Percentiles rank a stretch among this genome's conserved stretches.
phyloP scores from a whole-genome alignment of 768 basidiomycete genomes.

The Scleroderma bovista region DNA sequence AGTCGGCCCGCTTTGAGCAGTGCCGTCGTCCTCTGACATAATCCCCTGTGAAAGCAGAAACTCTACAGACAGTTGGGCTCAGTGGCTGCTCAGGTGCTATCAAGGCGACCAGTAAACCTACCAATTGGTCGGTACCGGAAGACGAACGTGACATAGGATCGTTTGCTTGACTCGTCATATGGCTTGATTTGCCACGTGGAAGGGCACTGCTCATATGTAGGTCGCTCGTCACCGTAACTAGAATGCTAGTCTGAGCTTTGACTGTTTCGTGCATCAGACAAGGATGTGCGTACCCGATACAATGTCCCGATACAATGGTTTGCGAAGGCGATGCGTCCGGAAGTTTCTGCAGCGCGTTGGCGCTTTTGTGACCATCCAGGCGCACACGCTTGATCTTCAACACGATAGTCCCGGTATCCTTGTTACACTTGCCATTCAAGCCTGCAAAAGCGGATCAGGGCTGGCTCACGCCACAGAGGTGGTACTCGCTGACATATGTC shows the following conservation, averaged over 20 bases:
- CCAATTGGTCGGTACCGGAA: constrained; percentile 61
- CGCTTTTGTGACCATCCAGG: constrained; percentile 25
- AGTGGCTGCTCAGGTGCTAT: neutral
- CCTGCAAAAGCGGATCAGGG: constrained; percentile 2
- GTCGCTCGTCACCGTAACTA: constrained; percentile 46
- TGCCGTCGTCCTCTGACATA: constrained; percentile 27
- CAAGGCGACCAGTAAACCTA: constrained; percentile 19
- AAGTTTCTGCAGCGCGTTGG: constrained; percentile 39
- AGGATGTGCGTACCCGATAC: constrained; percentile 37
- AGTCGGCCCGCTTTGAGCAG: constrained; percentile 9
- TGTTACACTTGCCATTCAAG: constrained; percentile 16
- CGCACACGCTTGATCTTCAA: constrained; percentile 42
- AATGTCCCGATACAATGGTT: constrained; percentile 35
- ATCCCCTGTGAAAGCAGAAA: constrained; percentile 51
- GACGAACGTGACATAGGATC: constrained; percentile 58
- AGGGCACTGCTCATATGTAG: constrained; percentile 35
- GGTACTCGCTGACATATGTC: constrained; percentile 31
- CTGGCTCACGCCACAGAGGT: neutral
- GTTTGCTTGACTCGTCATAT: constrained; percentile 33
- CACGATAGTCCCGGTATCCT: constrained; percentile 47
- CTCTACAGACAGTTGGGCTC: constrained; percentile 25
- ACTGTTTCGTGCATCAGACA: neutral
- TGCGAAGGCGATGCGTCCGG: constrained; percentile 35
- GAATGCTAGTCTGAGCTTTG: constrained; percentile 5
- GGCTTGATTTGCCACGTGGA: constrained; percentile 52